Conservation (phyloP, 1,284 basidiomycete genomes). For the Pyrrhoderma lamaoense region DNA sequence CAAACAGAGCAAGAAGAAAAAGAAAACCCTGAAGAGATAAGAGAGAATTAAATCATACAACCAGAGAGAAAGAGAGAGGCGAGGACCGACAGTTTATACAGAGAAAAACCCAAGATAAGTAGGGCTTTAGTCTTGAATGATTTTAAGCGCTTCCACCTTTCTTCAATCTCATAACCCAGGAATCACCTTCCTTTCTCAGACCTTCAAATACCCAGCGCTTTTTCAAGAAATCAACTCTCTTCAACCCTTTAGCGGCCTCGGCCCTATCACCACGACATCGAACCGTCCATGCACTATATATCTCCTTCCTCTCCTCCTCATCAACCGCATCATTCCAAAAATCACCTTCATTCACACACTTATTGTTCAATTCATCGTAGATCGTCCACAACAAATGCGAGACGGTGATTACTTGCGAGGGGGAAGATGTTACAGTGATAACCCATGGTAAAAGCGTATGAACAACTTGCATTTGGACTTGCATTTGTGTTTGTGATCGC, state of each 20-base stretch:
- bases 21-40: no score
- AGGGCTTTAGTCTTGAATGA: no score
- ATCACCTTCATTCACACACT: conserved; percentile 4
- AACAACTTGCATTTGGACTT: conserved; percentile 4
- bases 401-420: conserved; percentile 12
- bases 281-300: conserved; percentile 7
- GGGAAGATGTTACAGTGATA: conserved; percentile 4
- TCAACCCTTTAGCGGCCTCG: conserved; percentile 12
- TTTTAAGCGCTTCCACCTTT: no score
- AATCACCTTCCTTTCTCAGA: conserved; percentile 7
- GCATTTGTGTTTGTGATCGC: background rate
- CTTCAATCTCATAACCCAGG: conserved; percentile 14
- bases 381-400: conserved; percentile 8
- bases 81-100: no score
- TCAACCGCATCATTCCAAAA: conserved; percentile 11
- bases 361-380: background rate
- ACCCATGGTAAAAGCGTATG: conserved; percentile 12
- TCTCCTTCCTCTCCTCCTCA: conserved; percentile 14
- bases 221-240: conserved; percentile 14
- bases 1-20: no score
- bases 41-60: no score
- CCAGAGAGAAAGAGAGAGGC: no score
- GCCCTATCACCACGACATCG: conserved; percentile 2
- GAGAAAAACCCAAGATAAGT: no score
- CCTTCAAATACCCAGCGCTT: conserved; percentile 12